phyloP scores from a whole-genome alignment of 495 filamentous ascomycete species.

The Hyaloscypha hepaticicola region DNA sequence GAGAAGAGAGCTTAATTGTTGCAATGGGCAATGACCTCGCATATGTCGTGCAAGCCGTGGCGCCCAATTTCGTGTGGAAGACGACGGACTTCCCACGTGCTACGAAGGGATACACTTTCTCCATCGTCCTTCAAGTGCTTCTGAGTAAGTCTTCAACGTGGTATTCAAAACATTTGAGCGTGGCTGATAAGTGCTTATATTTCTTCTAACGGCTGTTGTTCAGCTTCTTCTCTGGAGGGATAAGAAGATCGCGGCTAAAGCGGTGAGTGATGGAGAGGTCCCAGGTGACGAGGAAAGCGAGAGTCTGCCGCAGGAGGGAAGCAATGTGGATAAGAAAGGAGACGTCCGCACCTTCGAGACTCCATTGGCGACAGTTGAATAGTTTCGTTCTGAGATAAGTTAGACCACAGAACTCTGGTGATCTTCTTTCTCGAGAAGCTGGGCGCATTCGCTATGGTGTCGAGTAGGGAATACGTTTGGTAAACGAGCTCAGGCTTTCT shows the following conservation, averaged over 20 bases:
- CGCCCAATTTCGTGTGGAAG: conserved; percentile 43
- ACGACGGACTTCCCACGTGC: conserved; percentile 40
- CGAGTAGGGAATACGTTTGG: too few species aligned
- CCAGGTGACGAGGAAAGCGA: not conserved
- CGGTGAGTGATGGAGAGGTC: not conserved
- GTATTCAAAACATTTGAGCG: not conserved
- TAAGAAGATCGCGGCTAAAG: conserved; percentile 8
- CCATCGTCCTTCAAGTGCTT: conserved; percentile 34
- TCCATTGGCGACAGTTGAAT: not conserved
- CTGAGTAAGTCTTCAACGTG: conserved; percentile 16
- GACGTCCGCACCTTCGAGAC: not conserved
- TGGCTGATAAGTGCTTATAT: not conserved
- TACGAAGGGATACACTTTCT: conserved; percentile 38
- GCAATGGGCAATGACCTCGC: conserved; percentile 23
- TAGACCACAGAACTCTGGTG: not conserved
- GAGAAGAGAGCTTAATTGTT: conserved; percentile 55
- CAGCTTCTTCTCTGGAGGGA: conserved; percentile 30
- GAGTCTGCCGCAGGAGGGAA: not conserved
- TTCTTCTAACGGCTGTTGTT: conserved; percentile 14
- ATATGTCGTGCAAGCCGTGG: conserved; percentile 47
- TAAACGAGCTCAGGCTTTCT: too few species aligned
- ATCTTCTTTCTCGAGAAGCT: too few species aligned
- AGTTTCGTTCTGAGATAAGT: not conserved
- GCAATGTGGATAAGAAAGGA: conserved; percentile 4
- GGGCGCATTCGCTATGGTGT: too few species aligned